Conservation (phyloP, 768 basidiomycete genomes). For the Leccinum fibrillosum region DNA sequence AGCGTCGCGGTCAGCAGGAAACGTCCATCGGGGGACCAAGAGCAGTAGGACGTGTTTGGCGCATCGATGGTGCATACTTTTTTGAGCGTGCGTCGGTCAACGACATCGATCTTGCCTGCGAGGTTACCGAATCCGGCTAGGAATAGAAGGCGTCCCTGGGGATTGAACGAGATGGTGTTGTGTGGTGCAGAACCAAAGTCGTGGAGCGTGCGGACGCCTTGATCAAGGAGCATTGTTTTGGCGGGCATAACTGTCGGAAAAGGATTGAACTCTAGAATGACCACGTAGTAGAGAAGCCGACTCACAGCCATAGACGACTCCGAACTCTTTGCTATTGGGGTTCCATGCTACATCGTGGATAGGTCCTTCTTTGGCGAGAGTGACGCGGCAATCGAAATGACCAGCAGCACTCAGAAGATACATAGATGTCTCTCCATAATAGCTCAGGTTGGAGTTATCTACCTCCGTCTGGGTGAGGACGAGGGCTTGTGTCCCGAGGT, state of each 20-base stretch:
- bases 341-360: slow-evolving; percentile 97
- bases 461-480: slow-evolving; percentile 95
- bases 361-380: slow-evolving; percentile 92
- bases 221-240: slow-evolving; percentile 88
- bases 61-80: slow-evolving; percentile 83
- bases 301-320: slow-evolving; percentile 95
- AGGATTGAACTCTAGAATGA: background rate
- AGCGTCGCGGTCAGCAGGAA: slow-evolving; percentile 93
- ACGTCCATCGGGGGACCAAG: slow-evolving; percentile 93
- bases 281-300: slow-evolving; percentile 12
- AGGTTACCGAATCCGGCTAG: slow-evolving; percentile 97
- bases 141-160: slow-evolving; percentile 84
- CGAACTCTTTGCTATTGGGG: slow-evolving; percentile 95
- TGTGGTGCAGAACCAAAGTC: slow-evolving; percentile 89
- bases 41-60: slow-evolving; percentile 90
- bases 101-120: slow-evolving; percentile 89
- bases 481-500: slow-evolving; percentile 86
- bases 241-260: slow-evolving; percentile 82
- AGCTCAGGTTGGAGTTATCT: slow-evolving; percentile 94
- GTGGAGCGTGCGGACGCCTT: slow-evolving; percentile 80
- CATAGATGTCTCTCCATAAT: slow-evolving; percentile 96
- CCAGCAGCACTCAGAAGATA: slow-evolving; percentile 91
- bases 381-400: slow-evolving; percentile 88
- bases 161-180: slow-evolving; percentile 94
- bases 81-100: slow-evolving; percentile 80